Conservation (phyloP, 1,284 basidiomycete genomes). For the Boletellus deceptivus region DNA sequence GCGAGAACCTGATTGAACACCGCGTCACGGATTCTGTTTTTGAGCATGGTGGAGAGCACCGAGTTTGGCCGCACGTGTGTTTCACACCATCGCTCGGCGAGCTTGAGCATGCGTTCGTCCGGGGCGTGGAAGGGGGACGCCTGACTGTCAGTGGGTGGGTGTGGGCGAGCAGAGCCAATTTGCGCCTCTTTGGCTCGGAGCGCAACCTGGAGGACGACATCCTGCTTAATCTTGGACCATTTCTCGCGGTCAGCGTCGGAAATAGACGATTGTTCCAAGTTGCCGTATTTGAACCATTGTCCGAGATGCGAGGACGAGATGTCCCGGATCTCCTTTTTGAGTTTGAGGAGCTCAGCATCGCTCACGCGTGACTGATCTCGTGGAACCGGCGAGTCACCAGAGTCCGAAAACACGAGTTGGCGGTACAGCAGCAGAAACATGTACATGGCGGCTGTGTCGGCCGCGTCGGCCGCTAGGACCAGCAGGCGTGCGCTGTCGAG, state of each 20-base stretch:
- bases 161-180: conserved; percentile 9
- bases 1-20: conserved; percentile 60
- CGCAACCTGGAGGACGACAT: conserved; percentile 66
- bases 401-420: conserved; percentile 58
- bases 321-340: conserved; percentile 78
- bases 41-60: conserved; percentile 56
- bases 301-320: conserved; percentile 64
- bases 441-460: conserved; percentile 75
- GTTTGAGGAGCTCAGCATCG: conserved; percentile 50
- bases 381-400: conserved; percentile 22
- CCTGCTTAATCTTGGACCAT: conserved; percentile 52
- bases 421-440: conserved; percentile 81
- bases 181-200: conserved; percentile 53
- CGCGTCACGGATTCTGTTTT: conserved; percentile 59
- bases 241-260: conserved; percentile 41
- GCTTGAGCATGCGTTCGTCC: conserved; percentile 48
- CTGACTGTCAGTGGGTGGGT: conserved; percentile 12
- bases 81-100: conserved; percentile 65
- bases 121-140: conserved; percentile 37
- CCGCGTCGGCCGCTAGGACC: conserved; percentile 68
- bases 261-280: conserved; percentile 20
- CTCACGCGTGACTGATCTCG: conserved; percentile 37
- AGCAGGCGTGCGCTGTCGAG: conserved; percentile 78
- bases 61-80: conserved; percentile 57
- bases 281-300: conserved; percentile 46